A percentile compares a stretch with the other conserved stretches of the same genome.
These are phyloP conservation scores for Peronospora farinosa DNA, from an alignment of 352 stramenopile genomes.

Conservation along the genomic window DNA sequence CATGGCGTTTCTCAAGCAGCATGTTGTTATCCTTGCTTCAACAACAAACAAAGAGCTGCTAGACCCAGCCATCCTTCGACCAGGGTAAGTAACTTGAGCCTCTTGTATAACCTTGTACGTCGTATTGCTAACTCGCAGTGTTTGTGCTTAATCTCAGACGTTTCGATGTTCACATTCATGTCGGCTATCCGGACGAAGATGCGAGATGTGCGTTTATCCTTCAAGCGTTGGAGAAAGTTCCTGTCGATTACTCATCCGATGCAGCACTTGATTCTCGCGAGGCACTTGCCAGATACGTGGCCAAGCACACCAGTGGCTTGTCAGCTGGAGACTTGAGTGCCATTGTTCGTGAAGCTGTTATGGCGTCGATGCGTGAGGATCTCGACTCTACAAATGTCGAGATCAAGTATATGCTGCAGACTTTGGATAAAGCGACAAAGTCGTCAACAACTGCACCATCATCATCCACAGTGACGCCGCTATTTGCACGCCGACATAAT, in stretches of 20 bases:
- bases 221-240: constrained; percentile 43
- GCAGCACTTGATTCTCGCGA: constrained; percentile 25
- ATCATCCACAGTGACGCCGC: constrained; percentile 11
- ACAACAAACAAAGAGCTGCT: constrained; percentile 66
- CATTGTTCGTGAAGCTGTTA: constrained; percentile 70
- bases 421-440: constrained; percentile 16
- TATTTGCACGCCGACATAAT: constrained; percentile 18
- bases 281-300: constrained; percentile 42
- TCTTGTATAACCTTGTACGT: neutral
- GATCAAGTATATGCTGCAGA: constrained; percentile 35
- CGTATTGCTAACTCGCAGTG: neutral
- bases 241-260: constrained; percentile 46
- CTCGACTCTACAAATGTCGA: constrained; percentile 40
- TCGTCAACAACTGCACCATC: constrained; percentile 4
- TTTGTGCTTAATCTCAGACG: constrained; percentile 33
- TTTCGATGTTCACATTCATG: constrained; percentile 74
- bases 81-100: constrained; percentile 42
- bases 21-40: constrained; percentile 81
- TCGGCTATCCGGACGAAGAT: constrained; percentile 52
- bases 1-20: constrained; percentile 66
- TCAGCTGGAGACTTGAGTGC: constrained; percentile 54
- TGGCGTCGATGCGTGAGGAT: constrained; percentile 61
- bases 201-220: constrained; percentile 45
- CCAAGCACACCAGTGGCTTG: constrained; percentile 42
- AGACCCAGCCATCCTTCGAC: constrained; percentile 83